phyloP scores from a whole-genome alignment of 2,329 filamentous ascomycete species.

The Venturia effusa region DNA sequence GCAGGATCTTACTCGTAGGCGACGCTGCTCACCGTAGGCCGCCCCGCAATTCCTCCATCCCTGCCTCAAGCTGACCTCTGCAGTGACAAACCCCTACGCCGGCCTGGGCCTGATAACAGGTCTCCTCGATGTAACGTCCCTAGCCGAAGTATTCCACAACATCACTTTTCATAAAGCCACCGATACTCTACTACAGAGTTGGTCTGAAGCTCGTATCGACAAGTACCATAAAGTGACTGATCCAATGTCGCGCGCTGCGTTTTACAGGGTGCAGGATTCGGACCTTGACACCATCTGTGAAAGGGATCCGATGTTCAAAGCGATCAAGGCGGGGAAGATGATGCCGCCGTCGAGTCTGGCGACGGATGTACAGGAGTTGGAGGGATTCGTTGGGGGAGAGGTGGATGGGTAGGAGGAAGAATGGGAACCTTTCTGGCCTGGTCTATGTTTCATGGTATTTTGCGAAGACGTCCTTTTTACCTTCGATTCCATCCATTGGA shows the following conservation, averaged over 20 bases:
- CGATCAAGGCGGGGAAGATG: constrained; percentile 1
- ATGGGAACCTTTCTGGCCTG: too few species aligned
- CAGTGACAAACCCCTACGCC: constrained; percentile 28
- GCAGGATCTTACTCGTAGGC: constrained; percentile 43
- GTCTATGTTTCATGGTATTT: too few species aligned
- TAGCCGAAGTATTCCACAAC: constrained; percentile 20
- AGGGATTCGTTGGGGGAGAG: not conserved
- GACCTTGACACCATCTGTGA: not conserved
- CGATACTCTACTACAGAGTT: constrained; percentile 23
- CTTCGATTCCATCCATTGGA: too few species aligned
- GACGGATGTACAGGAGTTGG: not conserved
- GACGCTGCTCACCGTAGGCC: constrained; percentile 39
- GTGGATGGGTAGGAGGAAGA: not conserved
- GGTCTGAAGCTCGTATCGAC: constrained; percentile 23
- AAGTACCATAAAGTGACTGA: constrained; percentile 28
- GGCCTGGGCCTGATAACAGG: constrained; percentile 25
- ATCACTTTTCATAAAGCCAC: constrained; percentile 17
- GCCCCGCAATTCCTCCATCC: too few species aligned
- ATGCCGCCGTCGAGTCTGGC: not conserved
- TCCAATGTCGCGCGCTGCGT: constrained; percentile 11
- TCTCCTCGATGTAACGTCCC: constrained; percentile 24
- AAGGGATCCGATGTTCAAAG: constrained; percentile 3
- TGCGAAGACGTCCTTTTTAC: too few species aligned
- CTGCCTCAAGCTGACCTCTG: not conserved
- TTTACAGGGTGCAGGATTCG: not conserved